These are phyloP conservation scores for Acer negundo DNA, from an alignment of 345 rosid genomes.

Conservation along the genomic window DNA sequence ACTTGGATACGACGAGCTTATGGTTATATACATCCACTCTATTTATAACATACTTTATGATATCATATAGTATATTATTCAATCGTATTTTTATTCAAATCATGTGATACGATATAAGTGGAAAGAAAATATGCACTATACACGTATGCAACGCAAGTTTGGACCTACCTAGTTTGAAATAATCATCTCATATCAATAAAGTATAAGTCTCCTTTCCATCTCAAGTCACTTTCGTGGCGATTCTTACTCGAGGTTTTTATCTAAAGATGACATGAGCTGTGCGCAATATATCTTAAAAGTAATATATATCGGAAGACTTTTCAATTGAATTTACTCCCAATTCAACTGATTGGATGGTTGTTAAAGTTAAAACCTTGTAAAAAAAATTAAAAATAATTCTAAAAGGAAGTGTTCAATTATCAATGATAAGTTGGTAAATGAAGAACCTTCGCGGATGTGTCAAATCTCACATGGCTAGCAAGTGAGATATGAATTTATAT, in stretches of 20 bases:
- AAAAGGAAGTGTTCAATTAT: not conserved
- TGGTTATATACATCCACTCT: not conserved
- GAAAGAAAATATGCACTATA: no score
- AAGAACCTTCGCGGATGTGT: no score
- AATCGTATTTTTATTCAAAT: no score
- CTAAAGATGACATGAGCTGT: not conserved
- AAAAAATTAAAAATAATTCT: not conserved
- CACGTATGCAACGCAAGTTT: not conserved
- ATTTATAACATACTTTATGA: no score
- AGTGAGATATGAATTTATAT: no score
- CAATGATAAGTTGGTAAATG: not conserved
- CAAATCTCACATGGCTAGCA: no score
- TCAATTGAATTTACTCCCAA: not conserved
- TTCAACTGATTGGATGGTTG: not conserved
- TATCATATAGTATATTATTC: no score
- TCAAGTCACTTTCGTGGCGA: conserved; percentile 27
- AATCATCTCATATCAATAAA: not conserved
- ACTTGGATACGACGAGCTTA: not conserved
- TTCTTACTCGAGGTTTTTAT: conserved; percentile 24
- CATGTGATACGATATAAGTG: no score
- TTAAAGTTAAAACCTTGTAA: not conserved
- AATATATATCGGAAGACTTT: not conserved
- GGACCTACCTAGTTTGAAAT: conserved; percentile 16
- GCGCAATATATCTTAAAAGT: not conserved
- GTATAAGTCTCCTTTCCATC: conserved; percentile 7